Evolutionary conservation across 139 green algal genomes (phyloP), one percentile per base, ranked within the genome.

Genomic region (Trebouxia sp.): DNA sequence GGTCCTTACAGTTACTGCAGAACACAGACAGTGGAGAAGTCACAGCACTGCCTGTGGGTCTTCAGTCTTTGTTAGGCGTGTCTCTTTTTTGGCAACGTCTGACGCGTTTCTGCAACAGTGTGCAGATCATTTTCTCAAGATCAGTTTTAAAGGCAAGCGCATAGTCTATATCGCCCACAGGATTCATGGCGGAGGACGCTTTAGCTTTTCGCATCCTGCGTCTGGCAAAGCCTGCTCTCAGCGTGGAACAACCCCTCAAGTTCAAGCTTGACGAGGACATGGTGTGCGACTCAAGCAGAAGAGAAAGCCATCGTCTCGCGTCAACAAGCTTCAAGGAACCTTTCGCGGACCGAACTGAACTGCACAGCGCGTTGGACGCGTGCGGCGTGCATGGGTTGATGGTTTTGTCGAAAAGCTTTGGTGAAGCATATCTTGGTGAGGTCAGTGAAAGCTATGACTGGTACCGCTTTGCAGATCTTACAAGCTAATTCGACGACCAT

Each of bases 361-460:
- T 83, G 38, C 26, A 35, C 37, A 62, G 65, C 28, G 32, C 86
- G 1, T 51, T 84, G 28, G 85, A 91, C 41, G 84, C 82, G 4
- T 81, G 79, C 6, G 85, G 83, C 30, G 45, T 91, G 17, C 50
- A 6, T 17, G 85, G 85, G 3, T 83, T 84, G 74, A 56, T 91
- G 58, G 82, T 88, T 28, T 56, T 91, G 32, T 83, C 87, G 6
- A 83, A 89, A 75, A 78, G 38, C 37, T 89, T 91, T 74, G 87
- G 86, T 26, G 62, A 50, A 15, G 79, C 83, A 37, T 81, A 82
- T 17, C 38, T 84, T 30, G 77, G 74, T 48, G 79, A 87, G 65
- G 75, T n/a, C n/a, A n/a, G n/a, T n/a, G n/a, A n/a, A n/a, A n/a
- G n/a, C n/a, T n/a, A n/a, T n/a, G n/a, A n/a, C n/a, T n/a, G 62